Conservation (phyloP, 805 yeast genomes). For the Zygosaccharomyces bailii region DNA sequence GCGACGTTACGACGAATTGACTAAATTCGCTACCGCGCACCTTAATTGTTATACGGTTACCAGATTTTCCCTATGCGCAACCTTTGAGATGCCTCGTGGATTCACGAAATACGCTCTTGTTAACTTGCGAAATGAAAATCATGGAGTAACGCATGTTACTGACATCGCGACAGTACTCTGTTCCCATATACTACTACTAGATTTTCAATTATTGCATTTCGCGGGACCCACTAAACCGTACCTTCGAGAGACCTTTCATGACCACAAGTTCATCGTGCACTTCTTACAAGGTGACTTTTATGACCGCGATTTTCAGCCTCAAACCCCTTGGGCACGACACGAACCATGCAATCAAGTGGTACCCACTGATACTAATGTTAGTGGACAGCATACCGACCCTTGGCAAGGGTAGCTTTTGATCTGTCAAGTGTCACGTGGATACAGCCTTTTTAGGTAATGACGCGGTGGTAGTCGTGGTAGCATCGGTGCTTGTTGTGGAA, state of each 20-base stretch:
- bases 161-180: background rate
- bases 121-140: background rate
- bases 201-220: constrained; percentile 3
- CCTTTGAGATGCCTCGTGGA: constrained; percentile 12
- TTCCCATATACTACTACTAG: background rate
- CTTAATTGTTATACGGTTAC: constrained; percentile 12
- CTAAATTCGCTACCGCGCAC: constrained; percentile 8
- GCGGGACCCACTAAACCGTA: constrained; percentile 6
- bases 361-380: background rate
- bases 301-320: constrained; percentile 4
- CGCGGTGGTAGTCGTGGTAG: constrained; percentile 5
- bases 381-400: background rate
- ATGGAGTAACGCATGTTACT: background rate
- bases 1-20: constrained; percentile 11
- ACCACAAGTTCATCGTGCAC: background rate
- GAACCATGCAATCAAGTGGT: background rate
- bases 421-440: background rate
- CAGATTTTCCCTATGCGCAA: constrained; percentile 6
- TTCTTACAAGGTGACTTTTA: background rate
- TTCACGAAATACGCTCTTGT: constrained; percentile 10
- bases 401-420: background rate
- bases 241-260: background rate
- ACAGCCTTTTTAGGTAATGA: constrained; percentile 3
- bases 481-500: constrained; percentile 4
- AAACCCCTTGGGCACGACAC: background rate